Evolutionary conservation across 768 basidiomycete genomes (phyloP).

Genomic region (Lactarius sanguifluus): DNA sequence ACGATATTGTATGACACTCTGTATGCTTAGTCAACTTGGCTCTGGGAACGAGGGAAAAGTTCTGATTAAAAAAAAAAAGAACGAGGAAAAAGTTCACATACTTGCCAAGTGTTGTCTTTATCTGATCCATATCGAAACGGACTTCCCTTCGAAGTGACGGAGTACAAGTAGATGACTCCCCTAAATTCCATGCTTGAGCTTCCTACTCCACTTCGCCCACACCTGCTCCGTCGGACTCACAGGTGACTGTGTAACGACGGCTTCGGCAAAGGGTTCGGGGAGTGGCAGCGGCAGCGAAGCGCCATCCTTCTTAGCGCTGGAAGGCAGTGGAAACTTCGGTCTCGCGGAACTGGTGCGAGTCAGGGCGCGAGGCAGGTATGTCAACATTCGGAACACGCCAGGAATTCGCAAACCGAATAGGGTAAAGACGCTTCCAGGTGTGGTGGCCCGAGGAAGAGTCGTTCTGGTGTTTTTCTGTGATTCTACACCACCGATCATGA

Average conservation of each 20-base stretch:
- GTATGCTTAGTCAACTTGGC: neutral
- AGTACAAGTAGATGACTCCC: neutral
- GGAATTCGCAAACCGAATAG: neutral
- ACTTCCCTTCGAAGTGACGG: neutral
- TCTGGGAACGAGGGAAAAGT: neutral
- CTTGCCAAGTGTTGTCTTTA: constrained; percentile 7
- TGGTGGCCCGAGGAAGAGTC: neutral
- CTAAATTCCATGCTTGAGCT: neutral
- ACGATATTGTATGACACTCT: neutral
- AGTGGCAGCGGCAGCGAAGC: neutral
- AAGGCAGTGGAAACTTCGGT: neutral
- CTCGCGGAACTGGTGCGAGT: neutral
- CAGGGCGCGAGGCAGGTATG: neutral
- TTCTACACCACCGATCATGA: no score
- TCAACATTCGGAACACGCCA: neutral
- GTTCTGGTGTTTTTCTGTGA: neutral
- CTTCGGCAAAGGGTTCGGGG: neutral
- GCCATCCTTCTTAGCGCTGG: neutral
- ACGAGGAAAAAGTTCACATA: neutral
- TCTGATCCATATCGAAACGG: constrained; percentile 10
- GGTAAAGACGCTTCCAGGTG: neutral
- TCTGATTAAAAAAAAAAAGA: no score
- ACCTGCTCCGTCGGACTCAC: neutral
- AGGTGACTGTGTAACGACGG: neutral
- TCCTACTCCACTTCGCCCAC: neutral